phyloP scores from a whole-genome alignment of 139 green algal genomes.

The Eudorina sp. region DNA sequence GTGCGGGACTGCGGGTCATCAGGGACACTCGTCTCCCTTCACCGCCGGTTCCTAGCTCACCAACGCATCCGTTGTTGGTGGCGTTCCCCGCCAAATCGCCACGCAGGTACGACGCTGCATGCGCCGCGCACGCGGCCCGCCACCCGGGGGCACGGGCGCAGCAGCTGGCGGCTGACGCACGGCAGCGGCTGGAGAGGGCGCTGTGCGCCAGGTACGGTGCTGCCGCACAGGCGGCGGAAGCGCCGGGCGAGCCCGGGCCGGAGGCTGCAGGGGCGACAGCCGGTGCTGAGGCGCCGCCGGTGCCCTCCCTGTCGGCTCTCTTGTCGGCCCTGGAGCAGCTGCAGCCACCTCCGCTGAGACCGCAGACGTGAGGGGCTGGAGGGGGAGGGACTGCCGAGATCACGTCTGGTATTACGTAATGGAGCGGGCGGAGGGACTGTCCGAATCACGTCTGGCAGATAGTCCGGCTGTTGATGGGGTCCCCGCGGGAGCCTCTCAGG shows the following conservation, averaged over 20 bases:
- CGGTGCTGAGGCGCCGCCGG: no score
- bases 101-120: conserved; percentile 37
- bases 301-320: neutral
- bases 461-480: no score
- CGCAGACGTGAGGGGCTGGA: no score
- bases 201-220: conserved; percentile 3
- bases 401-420: no score
- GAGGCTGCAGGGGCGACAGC: neutral
- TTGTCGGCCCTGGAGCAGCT: neutral
- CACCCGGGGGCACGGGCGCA: neutral
- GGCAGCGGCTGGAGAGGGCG: conserved; percentile 7
- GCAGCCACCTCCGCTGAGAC: neutral
- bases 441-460: no score
- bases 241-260: neutral
- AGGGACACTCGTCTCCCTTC: no score
- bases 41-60: no score
- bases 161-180: conserved; percentile 9
- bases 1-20: neutral
- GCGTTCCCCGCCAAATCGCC: no score
- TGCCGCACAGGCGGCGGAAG: neutral
- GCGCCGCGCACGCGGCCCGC: neutral
- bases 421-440: no score
- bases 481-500: no score
- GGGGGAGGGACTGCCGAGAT: no score
- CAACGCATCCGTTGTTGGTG: no score